phyloP scores from a whole-genome alignment of 2,329 filamentous ascomycete species.

The Fusarium circinatum region DNA sequence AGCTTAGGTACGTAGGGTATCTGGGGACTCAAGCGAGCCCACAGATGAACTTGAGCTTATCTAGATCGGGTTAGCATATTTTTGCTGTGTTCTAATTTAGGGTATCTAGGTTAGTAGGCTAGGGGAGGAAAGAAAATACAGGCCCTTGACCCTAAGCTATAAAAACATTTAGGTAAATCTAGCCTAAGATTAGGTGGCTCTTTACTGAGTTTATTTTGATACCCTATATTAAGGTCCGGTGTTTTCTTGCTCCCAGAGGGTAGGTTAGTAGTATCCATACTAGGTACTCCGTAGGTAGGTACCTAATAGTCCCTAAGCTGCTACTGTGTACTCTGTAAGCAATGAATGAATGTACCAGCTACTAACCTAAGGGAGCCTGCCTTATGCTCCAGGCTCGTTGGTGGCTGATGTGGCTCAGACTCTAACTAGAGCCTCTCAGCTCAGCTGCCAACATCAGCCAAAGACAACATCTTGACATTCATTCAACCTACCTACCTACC shows the following conservation, averaged over 20 bases:
- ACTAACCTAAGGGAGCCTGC: not conserved
- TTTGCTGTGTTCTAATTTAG: constrained; percentile 3
- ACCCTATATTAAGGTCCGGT: too few relatives aligned
- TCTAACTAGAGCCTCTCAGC: constrained; percentile 27
- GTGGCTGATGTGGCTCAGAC: constrained; percentile 41
- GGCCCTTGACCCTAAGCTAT: too few relatives aligned
- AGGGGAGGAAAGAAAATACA: too few relatives aligned
- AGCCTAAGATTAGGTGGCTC: too few relatives aligned
- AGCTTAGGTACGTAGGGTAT: not conserved
- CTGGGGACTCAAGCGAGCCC: not conserved
- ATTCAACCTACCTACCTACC: not conserved
- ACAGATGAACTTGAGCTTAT: not conserved
- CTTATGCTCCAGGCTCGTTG: not conserved
- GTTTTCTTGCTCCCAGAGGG: too few relatives aligned
- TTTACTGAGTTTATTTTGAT: too few relatives aligned
- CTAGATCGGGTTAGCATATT: not conserved
- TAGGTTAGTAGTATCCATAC: too few relatives aligned
- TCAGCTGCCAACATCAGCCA: constrained; percentile 24
- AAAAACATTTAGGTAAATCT: too few relatives aligned
- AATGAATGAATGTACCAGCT: not conserved
- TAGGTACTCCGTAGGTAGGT: too few relatives aligned
- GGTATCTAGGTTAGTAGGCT: not conserved
- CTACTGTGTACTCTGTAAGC: too few relatives aligned
- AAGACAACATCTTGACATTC: constrained; percentile 24
- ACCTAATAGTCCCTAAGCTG: too few relatives aligned